These are phyloP conservation scores for Saccharomyces hybrid DNA, from an alignment of 1,139 yeast species.

Conservation along the genomic window DNA sequence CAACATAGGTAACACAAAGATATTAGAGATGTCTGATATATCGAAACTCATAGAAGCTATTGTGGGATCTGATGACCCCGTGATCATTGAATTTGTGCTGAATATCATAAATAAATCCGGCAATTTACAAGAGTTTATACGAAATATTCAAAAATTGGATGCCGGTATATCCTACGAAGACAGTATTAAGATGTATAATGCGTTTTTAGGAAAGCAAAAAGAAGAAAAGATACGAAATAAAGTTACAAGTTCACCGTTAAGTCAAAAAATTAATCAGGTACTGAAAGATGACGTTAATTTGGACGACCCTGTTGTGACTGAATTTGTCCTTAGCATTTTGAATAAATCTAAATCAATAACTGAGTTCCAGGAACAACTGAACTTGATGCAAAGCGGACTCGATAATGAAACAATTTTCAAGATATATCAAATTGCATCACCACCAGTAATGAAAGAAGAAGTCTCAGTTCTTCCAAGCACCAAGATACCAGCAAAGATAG, in stretches of 20 bases:
- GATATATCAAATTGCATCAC: slow-evolving; percentile 17
- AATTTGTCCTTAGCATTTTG: slow-evolving; percentile 48
- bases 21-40: slow-evolving; percentile 8
- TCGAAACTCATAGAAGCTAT: slow-evolving; percentile 8
- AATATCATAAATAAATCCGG: slow-evolving; percentile 13
- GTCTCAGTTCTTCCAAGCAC: background rate
- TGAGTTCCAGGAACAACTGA: slow-evolving; percentile 39
- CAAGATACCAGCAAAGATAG: background rate
- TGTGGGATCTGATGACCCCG: slow-evolving; percentile 22
- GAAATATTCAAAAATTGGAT: slow-evolving; percentile 12
- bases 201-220: background rate
- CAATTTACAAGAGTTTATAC: slow-evolving; percentile 10
- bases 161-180: slow-evolving; percentile 9
- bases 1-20: background rate
- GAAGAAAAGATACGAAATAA: background rate
- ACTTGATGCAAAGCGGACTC: slow-evolving; percentile 59
- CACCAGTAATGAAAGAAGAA: background rate
- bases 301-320: slow-evolving; percentile 46
- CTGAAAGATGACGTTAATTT: slow-evolving; percentile 19
- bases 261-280: background rate
- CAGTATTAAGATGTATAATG: background rate
- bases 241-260: background rate
- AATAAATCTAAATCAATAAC: slow-evolving; percentile 32
- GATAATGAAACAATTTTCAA: slow-evolving; percentile 38
- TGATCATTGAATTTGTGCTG: slow-evolving; percentile 21